phyloP scores from a whole-genome alignment of 192 early-diverging fungal genomes.

The Geranomyces variabilis region DNA sequence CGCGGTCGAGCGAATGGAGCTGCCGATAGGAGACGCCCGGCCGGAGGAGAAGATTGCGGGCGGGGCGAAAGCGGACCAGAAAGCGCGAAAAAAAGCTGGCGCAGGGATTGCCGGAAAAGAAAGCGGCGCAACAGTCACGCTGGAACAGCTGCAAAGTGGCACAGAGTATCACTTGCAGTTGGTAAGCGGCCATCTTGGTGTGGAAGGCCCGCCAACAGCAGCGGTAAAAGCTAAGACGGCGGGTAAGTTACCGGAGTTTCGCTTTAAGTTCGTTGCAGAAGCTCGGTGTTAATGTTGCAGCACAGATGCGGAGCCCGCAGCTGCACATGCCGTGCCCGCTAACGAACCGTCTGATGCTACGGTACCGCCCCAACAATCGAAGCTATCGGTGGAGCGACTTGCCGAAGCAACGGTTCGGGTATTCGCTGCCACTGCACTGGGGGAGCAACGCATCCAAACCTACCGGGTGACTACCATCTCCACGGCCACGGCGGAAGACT shows the following conservation, averaged over 20 bases:
- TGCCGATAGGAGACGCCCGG: neutral
- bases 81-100: neutral
- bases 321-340: neutral
- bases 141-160: conserved; percentile 31
- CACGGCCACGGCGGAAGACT: neutral
- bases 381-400: conserved; percentile 5
- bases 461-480: neutral
- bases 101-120: conserved; percentile 8
- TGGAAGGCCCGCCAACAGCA: conserved; percentile 36
- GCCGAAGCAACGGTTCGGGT: conserved; percentile 1
- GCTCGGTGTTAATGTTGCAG: too few relatives aligned
- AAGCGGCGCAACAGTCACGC: neutral
- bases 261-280: too few relatives aligned
- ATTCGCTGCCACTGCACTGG: neutral
- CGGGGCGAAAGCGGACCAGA: neutral
- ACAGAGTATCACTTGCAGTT: conserved; percentile 45
- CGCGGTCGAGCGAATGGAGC: neutral
- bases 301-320: too few relatives aligned
- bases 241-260: neutral
- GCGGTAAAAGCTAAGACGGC: conserved; percentile 12
- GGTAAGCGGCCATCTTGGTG: conserved; percentile 32
- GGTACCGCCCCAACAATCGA: neutral
- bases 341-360: neutral
- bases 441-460: neutral
- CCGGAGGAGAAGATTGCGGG: neutral